Percentiles rank a stretch among this genome's conserved stretches.
phyloP scores from a whole-genome alignment of 2,329 filamentous ascomycete species.

The Trichoderma breve region DNA sequence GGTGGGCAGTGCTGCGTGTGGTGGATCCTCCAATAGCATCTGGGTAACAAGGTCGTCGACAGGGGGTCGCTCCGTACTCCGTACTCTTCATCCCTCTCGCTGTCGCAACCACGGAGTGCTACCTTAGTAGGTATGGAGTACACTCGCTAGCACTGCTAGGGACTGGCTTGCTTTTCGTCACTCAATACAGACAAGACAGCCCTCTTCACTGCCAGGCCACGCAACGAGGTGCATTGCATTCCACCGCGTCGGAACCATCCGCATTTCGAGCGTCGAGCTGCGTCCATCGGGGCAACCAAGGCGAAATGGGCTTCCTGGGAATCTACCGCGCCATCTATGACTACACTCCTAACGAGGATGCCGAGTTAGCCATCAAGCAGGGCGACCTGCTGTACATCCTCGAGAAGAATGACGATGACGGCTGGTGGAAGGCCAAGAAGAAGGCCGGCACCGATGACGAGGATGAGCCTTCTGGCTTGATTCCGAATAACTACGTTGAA shows the following conservation, averaged over 20 bases:
- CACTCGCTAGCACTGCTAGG: conserved; percentile 14
- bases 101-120: not conserved
- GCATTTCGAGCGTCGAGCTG: conserved; percentile 21
- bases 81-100: not conserved
- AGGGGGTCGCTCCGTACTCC: conserved; percentile 11
- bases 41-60: not conserved
- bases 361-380: conserved; percentile 80
- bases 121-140: conserved; percentile 6
- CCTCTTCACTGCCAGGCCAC: conserved; percentile 11
- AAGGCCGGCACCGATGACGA: conserved; percentile 79
- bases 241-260: conserved; percentile 21
- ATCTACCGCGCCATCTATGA: conserved; percentile 91
- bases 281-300: conserved; percentile 26
- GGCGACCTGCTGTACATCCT: conserved; percentile 87
- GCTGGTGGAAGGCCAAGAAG: conserved; percentile 98
- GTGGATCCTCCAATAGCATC: conserved; percentile 1
- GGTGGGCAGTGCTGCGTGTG: not conserved
- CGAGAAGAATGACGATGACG: conserved; percentile 72
- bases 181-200: conserved; percentile 4
- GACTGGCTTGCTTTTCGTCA: conserved; percentile 13
- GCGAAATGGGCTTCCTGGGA: conserved; percentile 82
- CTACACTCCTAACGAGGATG: conserved; percentile 81
- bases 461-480: conserved; percentile 83
- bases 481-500: conserved; percentile 94
- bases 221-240: conserved; percentile 16